Evolutionary conservation across 345 rosid species (phyloP), one percentile per base, ranked within the genome.

Genomic region (Turritis glabra): DNA sequence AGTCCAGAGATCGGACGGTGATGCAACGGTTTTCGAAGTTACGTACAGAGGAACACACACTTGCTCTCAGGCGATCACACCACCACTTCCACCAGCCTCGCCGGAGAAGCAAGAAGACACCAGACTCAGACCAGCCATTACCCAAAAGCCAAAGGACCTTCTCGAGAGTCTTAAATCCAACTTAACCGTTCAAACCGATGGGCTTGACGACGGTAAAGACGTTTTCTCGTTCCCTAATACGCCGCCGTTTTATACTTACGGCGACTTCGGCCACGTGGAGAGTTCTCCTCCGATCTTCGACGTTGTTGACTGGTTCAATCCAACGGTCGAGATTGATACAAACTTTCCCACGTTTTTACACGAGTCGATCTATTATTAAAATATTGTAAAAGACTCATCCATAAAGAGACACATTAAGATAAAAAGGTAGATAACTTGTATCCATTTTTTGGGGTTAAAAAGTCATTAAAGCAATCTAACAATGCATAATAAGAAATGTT

Each of bases 1-100:
- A 75, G 91, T 90, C 18, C 99, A 95, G 71, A 84, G 91, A 79
- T 89, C 97, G 10, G 96, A 92, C 68, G 79, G 82, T 41, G 99
- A 95, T 67, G 88, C 90, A 32, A 61, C 89, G 19, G 77, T 92
- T 17, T 92, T 95, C 50, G 85, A 92, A 43, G 60, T 95, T 29
- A 90, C 91, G 1, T 95, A 92, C 82, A 79, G 90, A 40, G 99
- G 97, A 72, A 77, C 71, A 69, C 99, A 95, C 82, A 80, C 90
- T 13, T 95, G 99, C 47, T 64, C 64, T 12, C 79, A 57, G 56
- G 56, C 78, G 2, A 75, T 80, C 50, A 75, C 83, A 30, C 82
- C 75, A 62, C 87, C 85, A 2, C 66, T 62, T 0, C 73, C 59
- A 18, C 48, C 56, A 32, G 55, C 68, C 30, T 70, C 76, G 7